Base-by-base conservation (phyloP, 2,329 filamentous ascomycete genomes). In the Penicillium sp. region DNA sequence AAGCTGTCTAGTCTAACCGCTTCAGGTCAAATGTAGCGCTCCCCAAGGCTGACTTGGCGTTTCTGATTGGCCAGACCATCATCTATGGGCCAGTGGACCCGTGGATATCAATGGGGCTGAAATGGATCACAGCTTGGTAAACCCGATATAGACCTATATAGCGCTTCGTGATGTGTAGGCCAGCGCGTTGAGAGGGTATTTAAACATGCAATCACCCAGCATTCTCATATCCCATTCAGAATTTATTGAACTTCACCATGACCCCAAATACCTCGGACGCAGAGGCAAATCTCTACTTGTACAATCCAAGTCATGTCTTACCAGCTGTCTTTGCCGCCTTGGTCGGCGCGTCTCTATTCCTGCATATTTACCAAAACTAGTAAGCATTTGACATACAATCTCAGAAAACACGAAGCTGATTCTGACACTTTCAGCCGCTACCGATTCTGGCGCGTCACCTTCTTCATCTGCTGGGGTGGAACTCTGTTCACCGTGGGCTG, bases 401-500 rank as follows among this genome's bases (percentile, higher is more conserved):
- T 13, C 38, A 20, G 26, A 66, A 66, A 47, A 26, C 3, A n/a
- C 9, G 18, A 13, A 22, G 10, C 1, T 20, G 16, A 11, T 10
- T 16, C 39, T 38, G 37, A 49, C 32, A 34, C 3, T 3, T 11
- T 10, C 32, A 66, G 70, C 50, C 66, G 57, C 46, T 72, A 72
- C 50, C 58, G 61, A 26, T 73, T 65, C 50, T 74, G 71, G 71
- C 62, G 59, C n/a, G 61, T 74, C 16, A 73, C 69, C 7, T 74
- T 73, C 57, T 74, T 70, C 56, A 66, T 74, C 56, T 65, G 65
- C 43, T 74, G 67, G 66, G 73, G 68, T 48, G 69, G 72, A 45
- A 32, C 63, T 11, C 60, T 76, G 34, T 76, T 74, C 60, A 72
- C 67, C 9, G 61, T 66, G 5, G 74, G 73, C 26, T 76, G 73